phyloP scores from a whole-genome alignment of 2,329 filamentous ascomycete species.

The Periconia digitata region DNA sequence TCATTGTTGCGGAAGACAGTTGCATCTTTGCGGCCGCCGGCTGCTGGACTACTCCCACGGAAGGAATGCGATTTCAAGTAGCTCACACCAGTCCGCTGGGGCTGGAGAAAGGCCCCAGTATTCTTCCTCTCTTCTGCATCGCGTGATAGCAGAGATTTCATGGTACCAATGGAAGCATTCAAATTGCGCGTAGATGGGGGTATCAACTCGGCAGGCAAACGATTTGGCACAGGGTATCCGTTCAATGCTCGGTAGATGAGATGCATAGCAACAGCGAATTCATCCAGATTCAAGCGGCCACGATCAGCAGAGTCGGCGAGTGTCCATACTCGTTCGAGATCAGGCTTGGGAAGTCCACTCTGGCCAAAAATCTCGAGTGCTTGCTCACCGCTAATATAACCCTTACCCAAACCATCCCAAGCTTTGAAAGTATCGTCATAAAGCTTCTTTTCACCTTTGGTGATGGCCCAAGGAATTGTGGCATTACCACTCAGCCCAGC shows the following conservation, averaged over 20 bases:
- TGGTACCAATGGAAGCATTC: conserved; percentile 86
- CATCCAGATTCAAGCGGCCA: conserved; percentile 90
- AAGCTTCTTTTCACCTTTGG: conserved; percentile 96
- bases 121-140: conserved; percentile 89
- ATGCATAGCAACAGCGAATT: conserved; percentile 99
- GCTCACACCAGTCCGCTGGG: conserved; percentile 96
- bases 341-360: conserved; percentile 86
- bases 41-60: conserved; percentile 62
- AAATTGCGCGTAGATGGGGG: conserved; percentile 94
- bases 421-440: conserved; percentile 94
- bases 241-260: conserved; percentile 97
- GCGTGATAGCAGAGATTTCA: conserved; percentile 85
- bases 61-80: conserved; percentile 97
- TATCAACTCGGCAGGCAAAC: conserved; percentile 86
- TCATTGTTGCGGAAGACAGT: conserved; percentile 98
- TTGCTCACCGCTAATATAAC: conserved; percentile 86
- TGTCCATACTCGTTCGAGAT: conserved; percentile 93
- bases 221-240: conserved; percentile 86
- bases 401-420: conserved; percentile 94
- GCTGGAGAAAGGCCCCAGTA: conserved; percentile 84
- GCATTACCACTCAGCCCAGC: conserved; percentile 89
- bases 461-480: conserved; percentile 96
- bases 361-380: conserved; percentile 98
- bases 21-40: conserved; percentile 78
- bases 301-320: conserved; percentile 92